Conservation (phyloP, 306 rosid species). For the Comarum palustre region DNA sequence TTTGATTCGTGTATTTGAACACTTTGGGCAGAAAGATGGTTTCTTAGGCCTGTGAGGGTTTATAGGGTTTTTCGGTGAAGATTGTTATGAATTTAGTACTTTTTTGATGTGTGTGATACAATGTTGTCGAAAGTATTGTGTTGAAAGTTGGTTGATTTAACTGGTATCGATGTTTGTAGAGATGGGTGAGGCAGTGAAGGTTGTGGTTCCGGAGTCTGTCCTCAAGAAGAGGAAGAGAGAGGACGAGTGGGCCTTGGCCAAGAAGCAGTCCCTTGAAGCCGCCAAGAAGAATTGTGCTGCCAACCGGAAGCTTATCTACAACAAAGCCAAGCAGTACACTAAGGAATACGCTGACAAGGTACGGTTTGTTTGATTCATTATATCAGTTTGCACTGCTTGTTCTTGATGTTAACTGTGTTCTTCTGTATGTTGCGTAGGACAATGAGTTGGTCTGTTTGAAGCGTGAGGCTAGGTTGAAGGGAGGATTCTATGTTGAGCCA, state of each 20-base stretch:
- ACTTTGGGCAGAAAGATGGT: too few species aligned
- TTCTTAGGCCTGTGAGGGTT: too few species aligned
- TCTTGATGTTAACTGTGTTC: neutral
- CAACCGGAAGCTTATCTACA: constrained; percentile 61
- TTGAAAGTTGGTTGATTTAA: neutral
- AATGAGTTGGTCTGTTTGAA: constrained; percentile 61
- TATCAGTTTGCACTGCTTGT: neutral
- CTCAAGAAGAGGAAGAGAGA: constrained; percentile 78
- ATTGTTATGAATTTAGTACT: neutral
- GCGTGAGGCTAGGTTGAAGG: constrained; percentile 86
- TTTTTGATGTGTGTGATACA: too few species aligned
- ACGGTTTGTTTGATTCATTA: neutral
- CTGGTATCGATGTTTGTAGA: neutral
- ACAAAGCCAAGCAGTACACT: constrained; percentile 61
- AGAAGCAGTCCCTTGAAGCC: constrained; percentile 46
- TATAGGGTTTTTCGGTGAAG: too few species aligned
- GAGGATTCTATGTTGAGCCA: constrained; percentile 93
- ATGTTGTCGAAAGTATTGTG: neutral
- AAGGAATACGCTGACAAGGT: constrained; percentile 67
- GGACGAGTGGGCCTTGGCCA: constrained; percentile 74
- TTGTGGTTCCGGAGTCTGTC: constrained; percentile 64
- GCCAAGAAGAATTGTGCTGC: constrained; percentile 61
- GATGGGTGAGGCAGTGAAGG: constrained; percentile 64
- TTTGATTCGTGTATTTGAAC: neutral
- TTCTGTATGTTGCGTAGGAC: constrained; percentile 32